A percentile compares a stretch with the other conserved stretches of the same genome.
These are phyloP conservation scores for Pichia exigua DNA, from an alignment of 805 yeast genomes.

Conservation along the genomic window DNA sequence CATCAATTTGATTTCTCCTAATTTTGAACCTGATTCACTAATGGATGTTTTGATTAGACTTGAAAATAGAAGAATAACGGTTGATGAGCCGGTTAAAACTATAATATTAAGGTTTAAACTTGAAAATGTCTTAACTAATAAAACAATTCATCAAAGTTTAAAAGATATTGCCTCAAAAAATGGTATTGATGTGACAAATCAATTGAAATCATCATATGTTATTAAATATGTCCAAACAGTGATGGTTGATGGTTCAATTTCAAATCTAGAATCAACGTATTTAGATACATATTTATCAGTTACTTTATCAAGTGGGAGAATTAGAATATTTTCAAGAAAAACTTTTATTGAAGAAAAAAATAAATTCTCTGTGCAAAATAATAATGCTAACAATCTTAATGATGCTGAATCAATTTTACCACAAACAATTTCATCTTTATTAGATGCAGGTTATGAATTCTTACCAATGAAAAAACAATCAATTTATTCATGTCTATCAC, in stretches of 20 bases:
- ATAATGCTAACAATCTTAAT: conserved; percentile 9
- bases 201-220: conserved; percentile 2
- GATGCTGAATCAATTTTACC: conserved; percentile 19
- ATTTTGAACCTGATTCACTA: conserved; percentile 32
- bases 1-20: conserved; percentile 40
- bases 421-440: conserved; percentile 31
- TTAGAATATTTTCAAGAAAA: conserved; percentile 39
- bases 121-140: conserved; percentile 11
- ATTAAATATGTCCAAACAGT: conserved; percentile 18
- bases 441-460: conserved; percentile 49
- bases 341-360: conserved; percentile 21
- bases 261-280: conserved; percentile 27
- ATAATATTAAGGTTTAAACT: conserved; percentile 22
- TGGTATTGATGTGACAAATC: conserved; percentile 9
- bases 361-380: conserved; percentile 19
- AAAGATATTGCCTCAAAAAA: conserved; percentile 17
- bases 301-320: conserved; percentile 34
- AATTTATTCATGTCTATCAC: conserved; percentile 37
- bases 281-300: conserved; percentile 36
- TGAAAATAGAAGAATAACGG: conserved; percentile 19
- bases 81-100: conserved; percentile 14
- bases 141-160: conserved; percentile 20
- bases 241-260: conserved; percentile 22
- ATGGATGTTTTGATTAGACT: conserved; percentile 42
- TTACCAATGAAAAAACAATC: conserved; percentile 31